A percentile compares a stretch with the other conserved stretches of the same genome.
Conservation (phyloP, 2,329 filamentous ascomycete genomes). For the Aspergillus alliaceus region DNA sequence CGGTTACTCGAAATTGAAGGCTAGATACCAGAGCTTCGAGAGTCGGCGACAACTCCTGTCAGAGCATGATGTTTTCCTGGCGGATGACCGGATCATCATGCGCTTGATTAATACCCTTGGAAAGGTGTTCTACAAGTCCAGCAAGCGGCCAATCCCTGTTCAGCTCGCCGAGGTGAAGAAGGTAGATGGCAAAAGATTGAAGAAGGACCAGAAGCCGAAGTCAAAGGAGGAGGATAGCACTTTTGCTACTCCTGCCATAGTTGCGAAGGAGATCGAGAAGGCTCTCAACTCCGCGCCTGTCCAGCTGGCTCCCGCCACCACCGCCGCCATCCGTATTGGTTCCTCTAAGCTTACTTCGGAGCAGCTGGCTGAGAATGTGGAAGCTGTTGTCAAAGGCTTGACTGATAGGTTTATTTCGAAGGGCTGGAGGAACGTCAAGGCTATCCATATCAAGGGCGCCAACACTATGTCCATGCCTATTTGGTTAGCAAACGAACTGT, state of each 20-base stretch:
- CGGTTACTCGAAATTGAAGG: slow-evolving; percentile 79
- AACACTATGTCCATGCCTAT: slow-evolving; percentile 88
- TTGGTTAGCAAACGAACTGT: slow-evolving; percentile 90
- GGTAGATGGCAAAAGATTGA: slow-evolving; percentile 59
- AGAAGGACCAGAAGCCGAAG: slow-evolving; percentile 54
- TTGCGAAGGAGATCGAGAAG: slow-evolving; percentile 79
- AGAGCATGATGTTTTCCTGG: slow-evolving; percentile 92
- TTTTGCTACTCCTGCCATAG: slow-evolving; percentile 61
- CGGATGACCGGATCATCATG: slow-evolving; percentile 78
- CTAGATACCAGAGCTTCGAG: slow-evolving; percentile 88
- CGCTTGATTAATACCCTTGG: slow-evolving; percentile 75
- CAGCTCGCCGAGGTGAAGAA: slow-evolving; percentile 65
- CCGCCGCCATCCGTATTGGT: slow-evolving; percentile 78
- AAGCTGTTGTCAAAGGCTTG: slow-evolving; percentile 67
- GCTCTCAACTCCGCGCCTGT: slow-evolving; percentile 77
- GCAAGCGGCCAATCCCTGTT: slow-evolving; percentile 85
- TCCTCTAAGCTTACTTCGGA: slow-evolving; percentile 71
- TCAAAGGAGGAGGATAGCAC: slow-evolving; percentile 45
- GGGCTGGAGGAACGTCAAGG: slow-evolving; percentile 82
- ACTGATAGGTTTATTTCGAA: slow-evolving; percentile 79
- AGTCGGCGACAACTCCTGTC: slow-evolving; percentile 75
- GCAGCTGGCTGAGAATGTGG: slow-evolving; percentile 77
- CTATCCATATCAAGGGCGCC: slow-evolving; percentile 86
- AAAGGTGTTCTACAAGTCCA: slow-evolving; percentile 88
- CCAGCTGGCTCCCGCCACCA: slow-evolving; percentile 74